These are phyloP conservation scores for Tricholoma sp. DNA, from an alignment of 768 basidiomycete species.

Conservation along the genomic window DNA sequence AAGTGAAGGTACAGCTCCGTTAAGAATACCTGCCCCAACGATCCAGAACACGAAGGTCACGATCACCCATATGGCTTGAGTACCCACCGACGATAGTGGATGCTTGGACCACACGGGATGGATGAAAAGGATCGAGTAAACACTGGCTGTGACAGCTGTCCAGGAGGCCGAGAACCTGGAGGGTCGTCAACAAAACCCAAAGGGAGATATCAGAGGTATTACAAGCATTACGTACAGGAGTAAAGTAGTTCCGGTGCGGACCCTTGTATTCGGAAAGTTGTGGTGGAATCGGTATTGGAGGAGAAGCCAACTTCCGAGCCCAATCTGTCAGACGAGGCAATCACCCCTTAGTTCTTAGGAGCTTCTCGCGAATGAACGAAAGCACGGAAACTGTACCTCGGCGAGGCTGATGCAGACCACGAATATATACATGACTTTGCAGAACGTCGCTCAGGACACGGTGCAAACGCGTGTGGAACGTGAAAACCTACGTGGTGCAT, in stretches of 20 bases:
- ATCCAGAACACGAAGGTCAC: conserved; percentile 61
- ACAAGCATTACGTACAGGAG: conserved; percentile 38
- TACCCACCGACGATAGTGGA: conserved; percentile 50
- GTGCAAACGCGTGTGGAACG: neutral
- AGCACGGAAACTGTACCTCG: conserved; percentile 27
- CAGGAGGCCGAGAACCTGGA: conserved; percentile 55
- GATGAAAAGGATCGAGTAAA: conserved; percentile 52
- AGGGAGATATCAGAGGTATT: neutral
- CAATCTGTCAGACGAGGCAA: conserved; percentile 34
- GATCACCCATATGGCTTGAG: conserved; percentile 56
- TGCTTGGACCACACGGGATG: conserved; percentile 54
- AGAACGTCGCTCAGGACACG: conserved; percentile 7
- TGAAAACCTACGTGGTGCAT: conserved; percentile 43
- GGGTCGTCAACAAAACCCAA: neutral
- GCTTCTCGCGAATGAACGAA: neutral
- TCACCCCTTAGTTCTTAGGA: neutral
- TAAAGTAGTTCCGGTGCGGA: conserved; percentile 40
- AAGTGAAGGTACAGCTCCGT: conserved; percentile 41
- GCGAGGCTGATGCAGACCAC: conserved; percentile 44
- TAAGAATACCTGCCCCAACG: conserved; percentile 47
- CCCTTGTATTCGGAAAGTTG: conserved; percentile 43
- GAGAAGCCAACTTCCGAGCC: conserved; percentile 54
- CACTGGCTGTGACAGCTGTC: conserved; percentile 50
- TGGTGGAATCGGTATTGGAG: conserved; percentile 49
- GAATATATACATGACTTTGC: conserved; percentile 45